These are phyloP conservation scores for Globisporangium rhizosaccharum DNA, from an alignment of 352 stramenopile genomes.

Conservation along the genomic window DNA sequence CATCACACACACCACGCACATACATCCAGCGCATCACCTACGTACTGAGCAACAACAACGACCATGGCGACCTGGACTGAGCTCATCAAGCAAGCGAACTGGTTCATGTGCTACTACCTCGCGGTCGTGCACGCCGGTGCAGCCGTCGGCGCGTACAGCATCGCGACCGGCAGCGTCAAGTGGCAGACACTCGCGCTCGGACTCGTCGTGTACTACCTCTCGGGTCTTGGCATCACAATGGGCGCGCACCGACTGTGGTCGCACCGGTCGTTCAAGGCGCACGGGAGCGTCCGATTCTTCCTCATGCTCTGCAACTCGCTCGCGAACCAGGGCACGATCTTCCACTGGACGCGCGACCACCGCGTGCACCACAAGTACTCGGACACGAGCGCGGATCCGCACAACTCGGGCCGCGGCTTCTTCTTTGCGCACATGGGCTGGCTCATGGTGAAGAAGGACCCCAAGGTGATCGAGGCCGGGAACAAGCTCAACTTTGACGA, in stretches of 20 bases:
- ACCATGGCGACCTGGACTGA: conserved; percentile 13
- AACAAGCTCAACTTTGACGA: conserved; percentile 97
- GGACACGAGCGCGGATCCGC: conserved; percentile 91
- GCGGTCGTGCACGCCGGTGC: conserved; percentile 92
- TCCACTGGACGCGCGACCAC: conserved; percentile 98
- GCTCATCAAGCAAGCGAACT: conserved; percentile 90
- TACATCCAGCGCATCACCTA: too few species aligned
- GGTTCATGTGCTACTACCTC: conserved; percentile 98
- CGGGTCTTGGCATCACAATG: conserved; percentile 96
- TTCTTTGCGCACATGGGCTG: conserved; percentile 99
- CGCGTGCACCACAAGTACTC: conserved; percentile 99
- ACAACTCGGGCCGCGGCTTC: conserved; percentile 97
- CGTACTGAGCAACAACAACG: not conserved
- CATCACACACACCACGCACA: not conserved
- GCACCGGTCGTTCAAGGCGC: conserved; percentile 95
- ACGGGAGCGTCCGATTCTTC: conserved; percentile 87
- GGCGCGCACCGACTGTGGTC: conserved; percentile 96
- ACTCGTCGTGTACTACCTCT: conserved; percentile 94
- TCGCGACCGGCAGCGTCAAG: conserved; percentile 59
- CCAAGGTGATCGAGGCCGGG: conserved; percentile 83
- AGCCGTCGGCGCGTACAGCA: conserved; percentile 74
- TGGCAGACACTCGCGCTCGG: conserved; percentile 87
- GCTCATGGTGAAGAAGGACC: conserved; percentile 97
- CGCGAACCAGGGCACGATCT: conserved; percentile 98
- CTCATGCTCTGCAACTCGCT: conserved; percentile 98